Conservation (phyloP, 495 filamentous ascomycete species). For the Cercophora scortea region DNA sequence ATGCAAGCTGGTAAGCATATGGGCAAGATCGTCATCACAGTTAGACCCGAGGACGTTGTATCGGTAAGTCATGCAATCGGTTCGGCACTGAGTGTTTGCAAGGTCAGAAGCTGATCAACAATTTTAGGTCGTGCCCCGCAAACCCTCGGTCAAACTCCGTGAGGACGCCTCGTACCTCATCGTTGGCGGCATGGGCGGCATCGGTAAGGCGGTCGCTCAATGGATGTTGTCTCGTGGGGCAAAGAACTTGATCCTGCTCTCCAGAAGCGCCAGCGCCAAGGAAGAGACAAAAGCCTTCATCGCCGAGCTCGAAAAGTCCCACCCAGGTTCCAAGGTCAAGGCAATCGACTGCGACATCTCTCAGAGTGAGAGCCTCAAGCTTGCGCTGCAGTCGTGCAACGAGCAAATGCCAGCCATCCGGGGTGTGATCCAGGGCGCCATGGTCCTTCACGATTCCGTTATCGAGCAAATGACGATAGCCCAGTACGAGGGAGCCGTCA, state of each 20-base stretch:
- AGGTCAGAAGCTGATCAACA: no score
- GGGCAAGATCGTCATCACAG: conserved; percentile 29
- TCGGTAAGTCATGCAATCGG: no score
- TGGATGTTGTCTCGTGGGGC: conserved; percentile 30
- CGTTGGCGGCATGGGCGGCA: conserved; percentile 34
- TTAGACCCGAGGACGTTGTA: no score
- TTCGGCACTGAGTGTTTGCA: no score
- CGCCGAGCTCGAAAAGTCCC: no score
- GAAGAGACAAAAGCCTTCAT: no score
- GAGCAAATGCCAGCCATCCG: no score
- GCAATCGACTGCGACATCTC: no score
- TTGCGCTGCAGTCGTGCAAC: no score
- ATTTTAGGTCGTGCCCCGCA: no score
- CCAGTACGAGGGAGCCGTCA: conserved; percentile 16
- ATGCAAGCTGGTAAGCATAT: background rate
- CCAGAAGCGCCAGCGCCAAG: background rate
- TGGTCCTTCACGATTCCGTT: conserved; percentile 31
- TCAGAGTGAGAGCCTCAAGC: no score
- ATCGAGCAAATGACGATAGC: conserved; percentile 21
- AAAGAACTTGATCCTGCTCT: conserved; percentile 16
- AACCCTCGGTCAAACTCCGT: conserved; percentile 28
- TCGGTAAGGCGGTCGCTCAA: conserved; percentile 28
- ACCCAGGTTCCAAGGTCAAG: background rate
- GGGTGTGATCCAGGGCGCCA: conserved; percentile 1
- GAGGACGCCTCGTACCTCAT: conserved; percentile 29